These are phyloP conservation scores for Brassica rapa DNA, from an alignment of 345 rosid species.

Conservation along the genomic window DNA sequence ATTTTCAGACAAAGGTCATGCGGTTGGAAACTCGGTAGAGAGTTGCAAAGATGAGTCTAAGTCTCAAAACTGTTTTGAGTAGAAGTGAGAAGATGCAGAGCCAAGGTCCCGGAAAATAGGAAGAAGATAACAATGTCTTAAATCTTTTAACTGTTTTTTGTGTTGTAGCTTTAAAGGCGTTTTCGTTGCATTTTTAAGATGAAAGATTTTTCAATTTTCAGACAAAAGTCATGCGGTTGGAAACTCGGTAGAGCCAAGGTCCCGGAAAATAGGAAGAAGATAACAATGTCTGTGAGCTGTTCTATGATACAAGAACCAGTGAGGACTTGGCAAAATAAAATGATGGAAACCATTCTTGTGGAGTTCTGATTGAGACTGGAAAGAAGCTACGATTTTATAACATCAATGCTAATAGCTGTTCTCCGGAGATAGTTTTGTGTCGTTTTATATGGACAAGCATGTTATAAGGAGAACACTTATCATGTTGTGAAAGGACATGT, in stretches of 20 bases:
- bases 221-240: conserved; percentile 50
- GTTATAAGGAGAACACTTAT: not conserved
- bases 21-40: conserved; percentile 41
- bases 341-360: not conserved
- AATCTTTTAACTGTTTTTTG: not conserved
- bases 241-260: conserved; percentile 35
- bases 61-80: conserved; percentile 39
- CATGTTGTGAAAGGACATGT: too few relatives aligned
- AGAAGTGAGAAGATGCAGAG: conserved; percentile 40
- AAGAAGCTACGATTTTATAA: not conserved
- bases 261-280: not conserved
- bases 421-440: not conserved
- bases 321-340: not conserved
- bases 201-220: conserved; percentile 30
- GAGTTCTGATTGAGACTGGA: not conserved
- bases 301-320: conserved; percentile 32
- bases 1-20: conserved; percentile 57
- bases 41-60: conserved; percentile 43
- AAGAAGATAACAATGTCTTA: too few relatives aligned
- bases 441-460: not conserved
- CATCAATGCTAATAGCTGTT: not conserved
- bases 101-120: not conserved
- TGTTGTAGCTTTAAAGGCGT: not conserved
- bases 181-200: not conserved
- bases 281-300: conserved; percentile 19